Percentiles rank a stretch among this genome's conserved stretches.
Conservation (phyloP, 805 yeast genomes). For the Starmerella davenportii region DNA sequence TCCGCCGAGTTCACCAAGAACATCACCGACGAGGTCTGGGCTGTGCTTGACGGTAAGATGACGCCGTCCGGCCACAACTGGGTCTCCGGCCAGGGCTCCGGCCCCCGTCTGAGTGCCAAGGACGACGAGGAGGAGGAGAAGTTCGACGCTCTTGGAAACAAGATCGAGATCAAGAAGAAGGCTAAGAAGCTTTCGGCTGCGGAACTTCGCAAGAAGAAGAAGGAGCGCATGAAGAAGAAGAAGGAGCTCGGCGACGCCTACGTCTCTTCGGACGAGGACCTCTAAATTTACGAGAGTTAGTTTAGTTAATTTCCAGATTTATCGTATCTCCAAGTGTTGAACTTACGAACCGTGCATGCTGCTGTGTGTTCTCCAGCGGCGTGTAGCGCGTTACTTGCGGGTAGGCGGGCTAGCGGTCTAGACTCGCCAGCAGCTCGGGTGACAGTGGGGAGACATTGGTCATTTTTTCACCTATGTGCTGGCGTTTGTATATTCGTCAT, state of each 20-base stretch:
- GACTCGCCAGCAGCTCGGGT: too few relatives aligned
- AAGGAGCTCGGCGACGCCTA: conserved; percentile 99
- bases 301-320: too few relatives aligned
- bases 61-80: conserved; percentile 99
- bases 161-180: conserved; percentile 91
- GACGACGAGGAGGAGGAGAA: conserved; percentile 89
- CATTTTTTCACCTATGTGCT: too few relatives aligned
- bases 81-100: conserved; percentile 99
- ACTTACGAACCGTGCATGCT: too few relatives aligned
- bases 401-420: too few relatives aligned
- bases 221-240: conserved; percentile 99
- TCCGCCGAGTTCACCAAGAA: conserved; percentile 99
- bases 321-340: too few relatives aligned
- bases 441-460: too few relatives aligned
- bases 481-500: too few relatives aligned
- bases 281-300: too few relatives aligned
- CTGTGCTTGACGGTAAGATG: conserved; percentile 94
- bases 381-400: too few relatives aligned
- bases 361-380: too few relatives aligned
- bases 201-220: conserved; percentile 99
- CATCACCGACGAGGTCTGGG: conserved; percentile 99
- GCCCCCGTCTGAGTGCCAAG: conserved; percentile 98
- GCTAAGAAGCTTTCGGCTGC: conserved; percentile 95
- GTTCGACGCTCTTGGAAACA: conserved; percentile 99
- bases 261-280: conserved; percentile 90